phyloP scores from a whole-genome alignment of 345 rosid species.

The Firmiana major region DNA sequence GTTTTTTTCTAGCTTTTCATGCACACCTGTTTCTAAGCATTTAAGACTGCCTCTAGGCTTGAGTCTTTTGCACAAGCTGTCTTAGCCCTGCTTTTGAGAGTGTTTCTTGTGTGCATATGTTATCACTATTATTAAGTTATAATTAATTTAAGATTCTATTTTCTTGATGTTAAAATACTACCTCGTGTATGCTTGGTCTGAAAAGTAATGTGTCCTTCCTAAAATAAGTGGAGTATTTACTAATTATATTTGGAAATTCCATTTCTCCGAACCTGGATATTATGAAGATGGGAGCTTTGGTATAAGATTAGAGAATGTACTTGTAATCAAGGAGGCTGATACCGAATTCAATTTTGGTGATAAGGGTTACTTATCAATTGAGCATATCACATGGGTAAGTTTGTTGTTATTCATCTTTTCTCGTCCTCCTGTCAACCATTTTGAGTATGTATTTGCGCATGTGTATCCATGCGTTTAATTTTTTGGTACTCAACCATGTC shows the following conservation, averaged over 20 bases:
- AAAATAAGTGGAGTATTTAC: background rate
- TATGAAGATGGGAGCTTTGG: constrained; percentile 95
- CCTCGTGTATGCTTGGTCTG: background rate
- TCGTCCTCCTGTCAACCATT: background rate
- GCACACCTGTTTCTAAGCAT: background rate
- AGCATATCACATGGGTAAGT: constrained; percentile 98
- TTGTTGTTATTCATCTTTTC: background rate
- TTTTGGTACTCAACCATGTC: background rate
- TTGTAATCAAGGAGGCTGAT: constrained; percentile 61
- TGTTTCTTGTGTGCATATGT: background rate
- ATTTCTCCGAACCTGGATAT: constrained; percentile 79
- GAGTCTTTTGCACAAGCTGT: background rate
- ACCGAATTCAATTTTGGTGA: constrained; percentile 86
- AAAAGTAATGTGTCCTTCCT: background rate
- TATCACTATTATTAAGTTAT: background rate
- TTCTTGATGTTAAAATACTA: background rate
- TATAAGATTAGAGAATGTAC: constrained; percentile 92
- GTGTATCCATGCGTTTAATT: background rate
- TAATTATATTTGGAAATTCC: constrained; percentile 1
- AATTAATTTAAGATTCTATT: background rate
- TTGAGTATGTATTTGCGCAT: too few relatives aligned
- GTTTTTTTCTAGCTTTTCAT: background rate
- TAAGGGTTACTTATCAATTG: constrained; percentile 84
- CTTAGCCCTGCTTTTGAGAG: background rate
- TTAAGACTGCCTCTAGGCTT: background rate